Conservation (phyloP, 257 asterid genomes). For the Gynochthodes officinalis region DNA sequence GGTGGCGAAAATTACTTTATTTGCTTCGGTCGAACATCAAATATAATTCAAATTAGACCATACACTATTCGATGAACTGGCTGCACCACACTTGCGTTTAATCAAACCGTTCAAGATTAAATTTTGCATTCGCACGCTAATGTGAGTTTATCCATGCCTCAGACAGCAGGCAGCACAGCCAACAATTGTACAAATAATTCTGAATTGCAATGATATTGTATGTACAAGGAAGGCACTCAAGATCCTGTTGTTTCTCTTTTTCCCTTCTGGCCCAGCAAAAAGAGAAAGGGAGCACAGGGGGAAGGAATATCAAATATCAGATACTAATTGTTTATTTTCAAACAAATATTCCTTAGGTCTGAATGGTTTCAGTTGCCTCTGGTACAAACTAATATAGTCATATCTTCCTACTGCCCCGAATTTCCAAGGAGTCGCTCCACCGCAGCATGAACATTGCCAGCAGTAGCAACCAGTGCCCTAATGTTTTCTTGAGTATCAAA, state of each 20-base stretch:
- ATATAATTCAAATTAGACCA: too few relatives aligned
- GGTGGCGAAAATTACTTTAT: too few relatives aligned
- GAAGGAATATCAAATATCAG: constrained; percentile 19
- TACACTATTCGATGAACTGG: too few relatives aligned
- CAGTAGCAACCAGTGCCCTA: constrained; percentile 40
- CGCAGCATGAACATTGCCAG: constrained; percentile 58
- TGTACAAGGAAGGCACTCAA: constrained; percentile 30
- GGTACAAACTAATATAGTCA: constrained; percentile 15
- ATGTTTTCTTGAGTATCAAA: constrained; percentile 49
- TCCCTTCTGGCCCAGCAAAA: constrained; percentile 18
- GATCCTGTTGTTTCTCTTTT: constrained; percentile 1
- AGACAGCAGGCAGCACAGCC: background rate
- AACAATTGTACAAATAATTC: constrained; percentile 15
- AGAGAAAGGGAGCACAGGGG: constrained; percentile 6
- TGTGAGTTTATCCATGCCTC: background rate
- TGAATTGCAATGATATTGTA: constrained; percentile 25
- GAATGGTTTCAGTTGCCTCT: constrained; percentile 14
- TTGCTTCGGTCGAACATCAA: too few relatives aligned
- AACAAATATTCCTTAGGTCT: constrained; percentile 21
- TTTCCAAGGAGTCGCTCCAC: constrained; percentile 48
- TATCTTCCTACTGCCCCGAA: constrained; percentile 30
- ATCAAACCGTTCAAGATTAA: background rate
- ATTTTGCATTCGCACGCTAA: too few relatives aligned
- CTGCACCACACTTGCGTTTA: too few relatives aligned
- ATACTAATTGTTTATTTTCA: constrained; percentile 22